phyloP scores from a whole-genome alignment of 371 early-diverging fungal genomes.

The Mortierella sp. region DNA sequence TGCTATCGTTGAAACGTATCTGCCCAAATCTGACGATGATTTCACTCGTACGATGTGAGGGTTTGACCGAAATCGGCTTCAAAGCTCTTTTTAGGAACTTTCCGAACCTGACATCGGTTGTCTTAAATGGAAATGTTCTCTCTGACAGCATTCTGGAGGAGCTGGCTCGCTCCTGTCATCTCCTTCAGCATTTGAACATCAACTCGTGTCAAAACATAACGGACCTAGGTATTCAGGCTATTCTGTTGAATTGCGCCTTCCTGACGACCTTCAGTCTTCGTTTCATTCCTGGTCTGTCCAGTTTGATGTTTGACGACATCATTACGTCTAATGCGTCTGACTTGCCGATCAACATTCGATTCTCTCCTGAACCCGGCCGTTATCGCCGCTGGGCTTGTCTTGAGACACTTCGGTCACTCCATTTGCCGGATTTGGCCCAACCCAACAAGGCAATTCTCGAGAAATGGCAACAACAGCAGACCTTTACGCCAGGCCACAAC shows the following conservation, averaged over 20 bases:
- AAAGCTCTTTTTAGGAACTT: slow-evolving; percentile 20
- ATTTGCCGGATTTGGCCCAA: slow-evolving; percentile 28
- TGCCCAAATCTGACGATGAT: slow-evolving; percentile 34
- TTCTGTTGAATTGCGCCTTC: slow-evolving; percentile 22
- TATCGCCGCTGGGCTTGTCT: slow-evolving; percentile 36
- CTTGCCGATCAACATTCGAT: neutral
- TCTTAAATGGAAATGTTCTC: slow-evolving; percentile 25
- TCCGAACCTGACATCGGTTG: slow-evolving; percentile 23
- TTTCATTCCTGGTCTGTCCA: slow-evolving; percentile 29
- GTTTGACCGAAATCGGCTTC: slow-evolving; percentile 25
- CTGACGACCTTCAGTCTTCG: slow-evolving; percentile 27
- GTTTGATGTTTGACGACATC: slow-evolving; percentile 31
- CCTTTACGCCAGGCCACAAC: neutral
- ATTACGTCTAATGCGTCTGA: slow-evolving; percentile 2
- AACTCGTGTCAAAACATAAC: slow-evolving; percentile 36
- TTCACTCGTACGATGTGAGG: slow-evolving; percentile 26
- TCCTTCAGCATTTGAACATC: slow-evolving; percentile 30
- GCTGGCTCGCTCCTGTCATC: slow-evolving; percentile 30
- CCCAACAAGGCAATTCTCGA: slow-evolving; percentile 20
- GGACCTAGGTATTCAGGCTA: slow-evolving; percentile 35
- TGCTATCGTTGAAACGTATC: slow-evolving; percentile 15
- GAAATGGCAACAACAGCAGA: slow-evolving; percentile 5
- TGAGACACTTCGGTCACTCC: slow-evolving; percentile 22
- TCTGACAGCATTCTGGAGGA: slow-evolving; percentile 40
- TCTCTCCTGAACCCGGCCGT: neutral